These are phyloP conservation scores for Mycena rosella DNA, from an alignment of 768 basidiomycete genomes.

Conservation along the genomic window DNA sequence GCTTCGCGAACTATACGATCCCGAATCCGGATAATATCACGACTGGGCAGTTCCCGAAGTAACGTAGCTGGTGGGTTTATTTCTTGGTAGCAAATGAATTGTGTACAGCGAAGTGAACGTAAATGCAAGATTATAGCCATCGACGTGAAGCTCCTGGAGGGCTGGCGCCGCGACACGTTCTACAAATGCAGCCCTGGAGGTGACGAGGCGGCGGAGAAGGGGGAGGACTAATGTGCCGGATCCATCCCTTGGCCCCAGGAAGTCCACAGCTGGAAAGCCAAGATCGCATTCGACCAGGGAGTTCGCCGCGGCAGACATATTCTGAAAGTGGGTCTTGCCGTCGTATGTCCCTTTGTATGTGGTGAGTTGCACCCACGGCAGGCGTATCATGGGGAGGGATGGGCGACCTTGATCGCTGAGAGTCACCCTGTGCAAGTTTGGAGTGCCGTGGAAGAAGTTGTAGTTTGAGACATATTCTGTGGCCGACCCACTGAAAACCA, in stretches of 20 bases:
- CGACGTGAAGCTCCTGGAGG: background rate
- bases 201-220: too few species aligned
- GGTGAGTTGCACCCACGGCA: constrained; percentile 10
- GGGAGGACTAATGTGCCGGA: too few species aligned
- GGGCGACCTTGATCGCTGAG: background rate
- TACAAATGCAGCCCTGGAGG: too few species aligned
- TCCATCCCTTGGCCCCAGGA: too few species aligned
- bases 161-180: too few species aligned
- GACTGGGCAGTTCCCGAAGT: background rate
- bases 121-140: too few species aligned
- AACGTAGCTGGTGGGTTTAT: too few species aligned
- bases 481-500: background rate
- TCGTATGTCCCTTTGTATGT: constrained; percentile 1
- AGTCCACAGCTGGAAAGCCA: too few species aligned
- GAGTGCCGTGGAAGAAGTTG: background rate
- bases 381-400: background rate
- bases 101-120: too few species aligned
- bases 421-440: background rate
- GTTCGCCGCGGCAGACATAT: background rate
- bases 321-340: background rate
- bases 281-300: constrained; percentile 17
- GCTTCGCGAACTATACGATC: background rate
- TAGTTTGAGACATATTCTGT: background rate
- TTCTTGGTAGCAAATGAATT: too few species aligned
- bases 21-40: background rate